phyloP scores from a whole-genome alignment of 2,329 filamentous ascomycete genomes.

The Talaromyces piceae region DNA sequence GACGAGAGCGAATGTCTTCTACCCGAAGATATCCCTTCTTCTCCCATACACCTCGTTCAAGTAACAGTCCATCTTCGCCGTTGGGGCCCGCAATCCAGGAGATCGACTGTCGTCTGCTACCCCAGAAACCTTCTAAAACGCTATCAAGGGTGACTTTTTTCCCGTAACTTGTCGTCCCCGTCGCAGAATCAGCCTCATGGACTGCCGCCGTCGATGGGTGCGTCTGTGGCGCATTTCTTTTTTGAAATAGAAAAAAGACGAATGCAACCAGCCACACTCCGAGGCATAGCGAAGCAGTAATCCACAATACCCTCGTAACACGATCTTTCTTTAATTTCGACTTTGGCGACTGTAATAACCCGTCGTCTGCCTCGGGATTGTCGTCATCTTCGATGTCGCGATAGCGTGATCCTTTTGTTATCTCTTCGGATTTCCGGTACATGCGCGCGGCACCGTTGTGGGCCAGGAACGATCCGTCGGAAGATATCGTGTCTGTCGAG shows the following conservation, averaged over 20 bases:
- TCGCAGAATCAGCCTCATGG: conserved; percentile 23
- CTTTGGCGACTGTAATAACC: conserved; percentile 17
- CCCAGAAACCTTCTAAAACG: conserved; percentile 33
- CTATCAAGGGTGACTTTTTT: conserved; percentile 38
- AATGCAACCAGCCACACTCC: conserved; percentile 41
- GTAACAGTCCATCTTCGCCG: conserved; percentile 66
- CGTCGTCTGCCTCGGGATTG: conserved; percentile 19
- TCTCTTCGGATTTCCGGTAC: conserved; percentile 4
- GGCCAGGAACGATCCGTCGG: conserved; percentile 24
- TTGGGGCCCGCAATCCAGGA: conserved; percentile 42
- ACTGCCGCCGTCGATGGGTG: conserved; percentile 19
- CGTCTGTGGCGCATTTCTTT: conserved; percentile 25
- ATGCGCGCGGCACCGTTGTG: conserved; percentile 18
- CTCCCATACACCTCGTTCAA: conserved; percentile 56
- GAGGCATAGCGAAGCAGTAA: conserved; percentile 33
- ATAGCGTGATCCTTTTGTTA: conserved; percentile 21
- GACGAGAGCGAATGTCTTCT: conserved; percentile 66
- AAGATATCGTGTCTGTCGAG: conserved; percentile 29
- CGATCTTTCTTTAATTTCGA: conserved; percentile 23
- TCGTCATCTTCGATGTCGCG: conserved; percentile 29
- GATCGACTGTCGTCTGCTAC: conserved; percentile 32
- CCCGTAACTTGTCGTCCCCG: conserved; percentile 28
- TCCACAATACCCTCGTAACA: conserved; percentile 33
- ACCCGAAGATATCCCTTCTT: conserved; percentile 74
- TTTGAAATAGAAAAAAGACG: conserved; percentile 34